Percentiles rank a stretch among this genome's conserved stretches.
Evolutionary conservation across 2,329 filamentous ascomycete species (phyloP).

Genomic region (Phialophora verrucosa): DNA sequence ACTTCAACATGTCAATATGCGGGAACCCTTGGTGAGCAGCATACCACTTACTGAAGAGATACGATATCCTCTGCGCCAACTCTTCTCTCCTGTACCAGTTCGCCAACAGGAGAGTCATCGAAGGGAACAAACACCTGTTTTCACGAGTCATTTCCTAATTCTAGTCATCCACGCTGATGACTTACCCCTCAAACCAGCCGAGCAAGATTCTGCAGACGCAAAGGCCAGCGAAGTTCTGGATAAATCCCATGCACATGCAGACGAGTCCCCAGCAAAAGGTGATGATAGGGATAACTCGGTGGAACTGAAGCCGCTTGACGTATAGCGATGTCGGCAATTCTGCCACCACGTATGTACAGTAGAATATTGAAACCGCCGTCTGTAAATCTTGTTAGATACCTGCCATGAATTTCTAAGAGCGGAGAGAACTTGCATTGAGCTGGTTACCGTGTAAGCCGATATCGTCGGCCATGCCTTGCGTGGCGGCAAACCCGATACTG

Average conservation of each 20-base stretch:
- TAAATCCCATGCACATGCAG: slow-evolving; percentile 57
- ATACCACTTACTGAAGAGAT: slow-evolving; percentile 44
- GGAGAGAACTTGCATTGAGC: slow-evolving; percentile 45
- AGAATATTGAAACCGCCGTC: slow-evolving; percentile 59
- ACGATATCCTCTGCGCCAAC: slow-evolving; percentile 50
- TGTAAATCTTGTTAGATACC: not conserved
- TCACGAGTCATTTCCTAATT: not conserved
- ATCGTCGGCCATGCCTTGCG: slow-evolving; percentile 60
- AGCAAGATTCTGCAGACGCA: slow-evolving; percentile 51
- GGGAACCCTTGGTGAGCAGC: not conserved
- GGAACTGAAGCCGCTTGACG: slow-evolving; percentile 56
- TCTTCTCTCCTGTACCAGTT: slow-evolving; percentile 51
- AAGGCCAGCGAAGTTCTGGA: slow-evolving; percentile 48
- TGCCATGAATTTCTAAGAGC: not conserved
- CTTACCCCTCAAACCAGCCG: slow-evolving; percentile 46
- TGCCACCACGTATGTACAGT: slow-evolving; percentile 58
- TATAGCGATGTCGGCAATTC: slow-evolving; percentile 56
- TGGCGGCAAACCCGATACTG: slow-evolving; percentile 60
- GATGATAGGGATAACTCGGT: slow-evolving; percentile 49
- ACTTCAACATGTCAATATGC: slow-evolving; percentile 23
- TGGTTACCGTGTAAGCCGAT: slow-evolving; percentile 50
- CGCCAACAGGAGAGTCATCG: slow-evolving; percentile 49
- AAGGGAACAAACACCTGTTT: slow-evolving; percentile 45
- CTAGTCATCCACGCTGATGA: not conserved
- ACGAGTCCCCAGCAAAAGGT: slow-evolving; percentile 57